Evolutionary conservation across 2,329 filamentous ascomycete genomes (phyloP).

Genomic region (Myriosclerotinia curreyana): DNA sequence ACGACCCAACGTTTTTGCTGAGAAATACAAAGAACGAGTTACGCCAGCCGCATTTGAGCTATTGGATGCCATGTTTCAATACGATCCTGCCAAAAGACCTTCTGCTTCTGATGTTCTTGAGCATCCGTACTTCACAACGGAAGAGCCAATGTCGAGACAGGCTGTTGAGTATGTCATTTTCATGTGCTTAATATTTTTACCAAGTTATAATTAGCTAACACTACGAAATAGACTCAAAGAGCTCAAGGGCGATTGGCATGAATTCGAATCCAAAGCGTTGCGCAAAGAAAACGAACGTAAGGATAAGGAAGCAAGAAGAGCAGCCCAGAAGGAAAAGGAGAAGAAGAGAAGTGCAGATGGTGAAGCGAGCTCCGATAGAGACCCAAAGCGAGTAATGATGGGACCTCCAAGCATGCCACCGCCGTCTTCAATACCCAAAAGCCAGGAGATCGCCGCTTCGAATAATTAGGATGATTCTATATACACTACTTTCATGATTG

Average conservation of each 20-base stretch:
- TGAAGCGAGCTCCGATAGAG: constrained; percentile 28
- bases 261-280: constrained; percentile 94
- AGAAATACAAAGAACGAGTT: constrained; percentile 75
- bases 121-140: constrained; percentile 82
- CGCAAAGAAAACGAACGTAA: constrained; percentile 80
- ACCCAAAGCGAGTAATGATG: constrained; percentile 35
- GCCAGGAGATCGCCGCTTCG: neutral
- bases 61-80: constrained; percentile 79
- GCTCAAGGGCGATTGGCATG: constrained; percentile 94
- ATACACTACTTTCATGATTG: neutral
- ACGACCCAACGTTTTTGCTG: constrained; percentile 71
- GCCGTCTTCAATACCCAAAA: constrained; percentile 10
- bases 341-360: constrained; percentile 35
- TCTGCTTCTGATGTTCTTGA: constrained; percentile 79
- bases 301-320: constrained; percentile 44
- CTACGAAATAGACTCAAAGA: constrained; percentile 55
- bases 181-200: neutral
- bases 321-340: constrained; percentile 37
- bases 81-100: constrained; percentile 80
- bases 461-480: neutral
- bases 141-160: constrained; percentile 74
- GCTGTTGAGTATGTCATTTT: constrained; percentile 68
- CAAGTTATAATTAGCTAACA: constrained; percentile 31
- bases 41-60: constrained; percentile 81
- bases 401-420: constrained; percentile 26